Percentiles rank a stretch among this genome's conserved stretches.
Conservation (phyloP, 2,329 filamentous ascomycete genomes). For the Fusarium longipes region DNA sequence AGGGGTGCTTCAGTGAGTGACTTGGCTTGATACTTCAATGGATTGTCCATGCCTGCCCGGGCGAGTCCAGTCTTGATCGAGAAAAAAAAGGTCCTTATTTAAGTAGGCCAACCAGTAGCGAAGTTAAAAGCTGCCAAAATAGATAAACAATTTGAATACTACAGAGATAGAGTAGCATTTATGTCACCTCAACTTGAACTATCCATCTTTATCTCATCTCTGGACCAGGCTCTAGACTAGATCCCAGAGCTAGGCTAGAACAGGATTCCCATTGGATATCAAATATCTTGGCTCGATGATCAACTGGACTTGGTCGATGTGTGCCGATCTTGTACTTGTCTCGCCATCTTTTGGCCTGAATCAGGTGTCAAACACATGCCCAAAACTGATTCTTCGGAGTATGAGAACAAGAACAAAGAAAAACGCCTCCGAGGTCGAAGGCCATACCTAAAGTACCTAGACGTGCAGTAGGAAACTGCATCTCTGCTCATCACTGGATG, state of each 20-base stretch:
- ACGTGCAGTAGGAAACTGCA: conserved; percentile 21
- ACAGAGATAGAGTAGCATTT: conserved; percentile 1
- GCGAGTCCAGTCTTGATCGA: too few relatives aligned
- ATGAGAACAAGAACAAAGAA: conserved; percentile 15
- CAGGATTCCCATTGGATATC: conserved; percentile 9
- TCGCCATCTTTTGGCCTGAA: conserved; percentile 3
- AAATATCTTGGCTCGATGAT: conserved; percentile 25
- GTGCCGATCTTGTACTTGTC: conserved; percentile 33
- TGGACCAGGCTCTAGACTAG: conserved; percentile 23
- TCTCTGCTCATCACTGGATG: conserved; percentile 26
- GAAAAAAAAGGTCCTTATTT: conserved; percentile 5
- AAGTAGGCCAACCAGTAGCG: conserved; percentile 14
- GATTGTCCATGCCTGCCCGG: too few relatives aligned
- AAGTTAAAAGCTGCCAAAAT: conserved; percentile 8
- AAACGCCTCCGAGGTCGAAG: conserved; percentile 27
- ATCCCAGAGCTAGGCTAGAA: conserved; percentile 13
- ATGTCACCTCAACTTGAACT: conserved; percentile 6
- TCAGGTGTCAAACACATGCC: conserved; percentile 5
- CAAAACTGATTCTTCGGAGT: background rate
- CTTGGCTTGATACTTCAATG: too few relatives aligned
- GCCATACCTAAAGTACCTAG: conserved; percentile 16
- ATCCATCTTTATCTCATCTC: conserved; percentile 19
- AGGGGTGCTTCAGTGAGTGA: conserved; percentile 8
- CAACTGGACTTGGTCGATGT: conserved; percentile 18
- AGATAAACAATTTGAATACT: conserved; percentile 1